These are phyloP conservation scores for Penicillium bialowiezense DNA, from an alignment of 495 filamentous ascomycete genomes.

Conservation along the genomic window DNA sequence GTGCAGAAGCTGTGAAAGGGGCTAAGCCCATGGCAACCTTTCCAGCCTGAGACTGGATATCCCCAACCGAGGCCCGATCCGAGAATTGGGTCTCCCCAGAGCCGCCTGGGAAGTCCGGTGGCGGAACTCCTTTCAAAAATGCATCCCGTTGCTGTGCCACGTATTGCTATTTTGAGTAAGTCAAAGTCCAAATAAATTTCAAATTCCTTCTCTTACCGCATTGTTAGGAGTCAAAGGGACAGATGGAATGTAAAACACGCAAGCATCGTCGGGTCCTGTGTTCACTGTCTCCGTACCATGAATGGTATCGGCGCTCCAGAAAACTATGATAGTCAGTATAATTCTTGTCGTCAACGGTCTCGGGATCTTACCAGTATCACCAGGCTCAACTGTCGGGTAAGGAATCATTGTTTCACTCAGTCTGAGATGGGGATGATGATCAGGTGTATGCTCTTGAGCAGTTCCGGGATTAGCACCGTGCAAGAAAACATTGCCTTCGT, in stretches of 20 bases:
- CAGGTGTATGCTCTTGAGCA: slow-evolving; percentile 62
- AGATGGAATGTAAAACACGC: slow-evolving; percentile 74
- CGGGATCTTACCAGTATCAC: slow-evolving; percentile 54
- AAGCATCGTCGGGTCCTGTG: slow-evolving; percentile 58
- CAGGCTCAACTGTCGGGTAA: slow-evolving; percentile 65
- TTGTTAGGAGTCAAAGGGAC: slow-evolving; percentile 67
- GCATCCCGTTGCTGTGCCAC: slow-evolving; percentile 56
- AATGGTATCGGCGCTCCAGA: slow-evolving; percentile 15
- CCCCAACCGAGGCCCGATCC: slow-evolving; percentile 1
- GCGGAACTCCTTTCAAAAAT: slow-evolving; percentile 41
- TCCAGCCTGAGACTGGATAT: slow-evolving; percentile 5
- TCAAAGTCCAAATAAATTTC: too few relatives aligned
- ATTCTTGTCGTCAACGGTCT: too few relatives aligned
- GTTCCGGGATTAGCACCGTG: slow-evolving; percentile 66
- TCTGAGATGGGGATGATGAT: slow-evolving; percentile 67
- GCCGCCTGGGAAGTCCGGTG: slow-evolving; percentile 70
- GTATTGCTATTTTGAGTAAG: slow-evolving; percentile 35
- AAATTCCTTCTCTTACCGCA: slow-evolving; percentile 33
- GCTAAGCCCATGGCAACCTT: slow-evolving; percentile 2
- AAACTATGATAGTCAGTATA: too few relatives aligned
- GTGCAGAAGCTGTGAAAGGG: not conserved
- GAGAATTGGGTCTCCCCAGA: slow-evolving; percentile 20
- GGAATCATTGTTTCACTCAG: slow-evolving; percentile 65
- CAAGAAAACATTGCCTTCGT: slow-evolving; percentile 4
- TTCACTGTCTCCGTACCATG: slow-evolving; percentile 65